These are phyloP conservation scores for Henckelia pumila DNA, from an alignment of 257 asterid species.

Conservation along the genomic window DNA sequence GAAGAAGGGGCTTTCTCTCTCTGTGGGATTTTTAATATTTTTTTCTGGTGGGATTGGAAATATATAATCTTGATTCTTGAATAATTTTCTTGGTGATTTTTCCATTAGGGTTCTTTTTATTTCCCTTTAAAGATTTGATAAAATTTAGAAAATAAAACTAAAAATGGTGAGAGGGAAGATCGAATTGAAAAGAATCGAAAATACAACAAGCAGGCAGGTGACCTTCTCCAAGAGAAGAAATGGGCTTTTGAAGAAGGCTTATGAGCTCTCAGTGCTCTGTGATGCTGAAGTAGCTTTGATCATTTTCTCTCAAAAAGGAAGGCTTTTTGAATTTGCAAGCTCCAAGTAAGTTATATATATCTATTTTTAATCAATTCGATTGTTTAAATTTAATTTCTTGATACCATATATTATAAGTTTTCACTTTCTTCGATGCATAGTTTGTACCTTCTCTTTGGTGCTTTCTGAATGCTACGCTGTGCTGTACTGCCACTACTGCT, in stretches of 20 bases:
- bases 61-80: neutral
- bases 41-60: slow-evolving; percentile 15
- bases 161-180: slow-evolving; percentile 80
- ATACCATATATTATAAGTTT: neutral
- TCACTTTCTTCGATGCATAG: no score
- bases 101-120: slow-evolving; percentile 9
- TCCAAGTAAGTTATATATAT: slow-evolving; percentile 42
- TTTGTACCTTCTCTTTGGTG: no score
- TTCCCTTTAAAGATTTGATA: neutral
- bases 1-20: neutral
- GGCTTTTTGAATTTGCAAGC: slow-evolving; percentile 61
- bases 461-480: neutral
- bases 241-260: slow-evolving; percentile 73
- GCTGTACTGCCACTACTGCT: neutral
- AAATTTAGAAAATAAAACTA: neutral
- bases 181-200: slow-evolving; percentile 62
- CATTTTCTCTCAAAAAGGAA: slow-evolving; percentile 75
- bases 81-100: slow-evolving; percentile 1
- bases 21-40: neutral
- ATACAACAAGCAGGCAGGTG: slow-evolving; percentile 61
- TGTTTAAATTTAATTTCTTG: neutral
- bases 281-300: slow-evolving; percentile 73
- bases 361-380: no score
- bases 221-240: slow-evolving; percentile 68
- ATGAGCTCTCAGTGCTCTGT: slow-evolving; percentile 67